Evolutionary conservation across 805 yeast species (phyloP), one percentile per base, ranked within the genome.

Genomic region (Metschnikowia lunata): DNA sequence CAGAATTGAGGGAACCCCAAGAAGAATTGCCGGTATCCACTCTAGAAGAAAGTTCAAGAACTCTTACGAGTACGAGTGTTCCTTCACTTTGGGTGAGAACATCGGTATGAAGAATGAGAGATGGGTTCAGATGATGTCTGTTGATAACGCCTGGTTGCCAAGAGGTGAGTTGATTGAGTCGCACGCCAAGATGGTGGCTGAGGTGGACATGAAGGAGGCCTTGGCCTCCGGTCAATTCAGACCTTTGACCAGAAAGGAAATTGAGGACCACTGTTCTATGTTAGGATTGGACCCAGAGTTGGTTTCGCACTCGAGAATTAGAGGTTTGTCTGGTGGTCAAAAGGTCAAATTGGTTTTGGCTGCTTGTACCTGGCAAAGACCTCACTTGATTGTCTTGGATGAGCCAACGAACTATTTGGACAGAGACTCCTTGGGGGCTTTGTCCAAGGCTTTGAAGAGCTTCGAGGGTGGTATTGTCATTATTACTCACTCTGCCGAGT

Each of bases 251-350:
- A 90, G 99, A 85, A 93, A 93, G 84, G 99, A 93, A 80, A 93
- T 93, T 67, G 99, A 93, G 85, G 85, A 82, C 67, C 99, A 93
- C 80, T 93, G 99, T 81, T 82, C 90, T 62, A 86, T 89, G 91
- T 80, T 93, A 77, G 99, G 99, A 80, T 81, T 93, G 71, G 99
- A 93, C 59, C 83, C 98, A 66, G 99, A 93, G 81, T 84, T 93
- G 76, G 99, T 93, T 74, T 88, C 99, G 51, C 99, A 93, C 84
- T 90, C 99, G 61, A 91, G 97, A 82, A 93, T 93, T 75, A 90
- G 97, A 82, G 98, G 99, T 87, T 83, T 93, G 68, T 93, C 99
- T 62, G 99, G 99, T 85, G 99, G 99, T 81, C 99, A 93, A 83
- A 93, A 93, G 85, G 99, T 93, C 76, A 93, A 93, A 80, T 86